Conservation (phyloP, 2,329 filamentous ascomycete genomes). For the Madurella mycetomatis region DNA sequence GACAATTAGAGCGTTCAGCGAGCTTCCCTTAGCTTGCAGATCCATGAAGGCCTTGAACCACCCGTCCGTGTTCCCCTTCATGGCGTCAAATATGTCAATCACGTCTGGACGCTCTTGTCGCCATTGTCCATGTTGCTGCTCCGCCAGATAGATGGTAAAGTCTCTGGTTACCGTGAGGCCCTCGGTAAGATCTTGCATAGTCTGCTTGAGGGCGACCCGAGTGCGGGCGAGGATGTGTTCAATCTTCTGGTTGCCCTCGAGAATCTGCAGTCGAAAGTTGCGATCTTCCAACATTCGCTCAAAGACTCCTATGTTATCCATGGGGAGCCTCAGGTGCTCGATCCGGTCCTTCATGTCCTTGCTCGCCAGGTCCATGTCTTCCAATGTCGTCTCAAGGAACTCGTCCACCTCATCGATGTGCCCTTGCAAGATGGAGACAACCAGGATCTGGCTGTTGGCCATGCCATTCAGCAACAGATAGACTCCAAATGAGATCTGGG, state of each 20-base stretch:
- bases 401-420: constrained; percentile 94
- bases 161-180: constrained; percentile 72
- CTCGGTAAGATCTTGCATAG: constrained; percentile 72
- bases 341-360: constrained; percentile 77
- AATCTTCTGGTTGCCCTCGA: constrained; percentile 85
- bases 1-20: constrained; percentile 64
- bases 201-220: constrained; percentile 68
- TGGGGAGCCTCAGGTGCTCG: constrained; percentile 73
- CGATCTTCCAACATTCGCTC: constrained; percentile 84
- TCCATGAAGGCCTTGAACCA: constrained; percentile 80
- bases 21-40: constrained; percentile 67
- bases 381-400: constrained; percentile 79
- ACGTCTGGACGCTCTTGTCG: constrained; percentile 59
- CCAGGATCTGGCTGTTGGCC: constrained; percentile 83
- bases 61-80: constrained; percentile 88
- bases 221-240: constrained; percentile 85
- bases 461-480: constrained; percentile 80
- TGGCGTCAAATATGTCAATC: constrained; percentile 74
- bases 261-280: constrained; percentile 73
- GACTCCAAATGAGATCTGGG: constrained; percentile 90
- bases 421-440: constrained; percentile 80
- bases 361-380: constrained; percentile 75
- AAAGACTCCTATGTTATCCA: constrained; percentile 78
- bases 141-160: constrained; percentile 69
- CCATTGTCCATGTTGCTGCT: constrained; percentile 58